Percentiles rank a stretch among this genome's conserved stretches.
Conservation (phyloP, 2,329 filamentous ascomycete species). For the Colletotrichum sp. region DNA sequence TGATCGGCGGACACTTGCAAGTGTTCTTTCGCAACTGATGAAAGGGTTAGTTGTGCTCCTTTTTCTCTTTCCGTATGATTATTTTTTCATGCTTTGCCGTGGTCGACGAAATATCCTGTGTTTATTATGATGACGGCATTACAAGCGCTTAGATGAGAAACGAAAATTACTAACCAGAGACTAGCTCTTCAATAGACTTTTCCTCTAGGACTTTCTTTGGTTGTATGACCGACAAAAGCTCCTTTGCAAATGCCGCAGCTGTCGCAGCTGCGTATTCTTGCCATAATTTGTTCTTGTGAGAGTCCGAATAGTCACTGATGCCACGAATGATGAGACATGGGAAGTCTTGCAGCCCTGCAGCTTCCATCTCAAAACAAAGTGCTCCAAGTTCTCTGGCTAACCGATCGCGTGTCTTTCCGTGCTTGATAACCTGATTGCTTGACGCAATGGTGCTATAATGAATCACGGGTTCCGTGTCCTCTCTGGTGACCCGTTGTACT, state of each 20-base stretch:
- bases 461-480: constrained; percentile 10
- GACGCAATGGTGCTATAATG: constrained; percentile 30
- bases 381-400: background rate
- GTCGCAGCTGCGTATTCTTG: constrained; percentile 27
- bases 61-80: too few relatives aligned
- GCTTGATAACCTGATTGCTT: constrained; percentile 24
- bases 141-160: background rate
- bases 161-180: background rate
- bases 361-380: constrained; percentile 28
- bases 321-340: constrained; percentile 31
- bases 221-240: background rate
- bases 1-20: too few relatives aligned
- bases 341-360: constrained; percentile 24
- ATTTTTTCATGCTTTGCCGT: too few relatives aligned
- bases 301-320: constrained; percentile 36
- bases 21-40: too few relatives aligned
- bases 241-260: constrained; percentile 28
- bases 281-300: constrained; percentile 30
- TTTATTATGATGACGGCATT: too few relatives aligned
- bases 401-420: constrained; percentile 16
- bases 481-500: background rate
- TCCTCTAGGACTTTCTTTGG: background rate
- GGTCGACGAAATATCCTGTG: too few relatives aligned
- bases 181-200: background rate
- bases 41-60: too few relatives aligned